phyloP scores from a whole-genome alignment of 345 rosid genomes.

The Sonneratia caseolaris region DNA sequence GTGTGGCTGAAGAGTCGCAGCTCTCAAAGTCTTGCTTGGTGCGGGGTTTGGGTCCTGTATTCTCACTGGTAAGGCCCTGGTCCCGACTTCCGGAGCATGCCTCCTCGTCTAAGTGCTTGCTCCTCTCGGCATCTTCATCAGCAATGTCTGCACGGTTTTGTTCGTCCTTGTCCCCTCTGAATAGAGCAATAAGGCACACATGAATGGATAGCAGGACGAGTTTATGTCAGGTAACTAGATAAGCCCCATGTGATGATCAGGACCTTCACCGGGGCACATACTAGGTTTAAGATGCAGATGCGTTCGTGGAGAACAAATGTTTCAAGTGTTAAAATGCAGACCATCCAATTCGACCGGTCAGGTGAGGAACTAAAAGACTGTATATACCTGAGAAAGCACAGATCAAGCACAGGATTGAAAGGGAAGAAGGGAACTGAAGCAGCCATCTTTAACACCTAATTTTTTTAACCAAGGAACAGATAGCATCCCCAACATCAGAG shows the following conservation, averaged over 20 bases:
- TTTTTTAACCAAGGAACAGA: too few relatives aligned
- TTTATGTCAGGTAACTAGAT: too few relatives aligned
- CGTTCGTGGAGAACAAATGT: background rate
- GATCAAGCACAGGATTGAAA: too few relatives aligned
- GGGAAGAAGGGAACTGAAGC: too few relatives aligned
- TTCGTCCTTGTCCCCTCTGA: slow-evolving; percentile 46
- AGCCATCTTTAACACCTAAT: too few relatives aligned
- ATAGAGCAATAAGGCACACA: background rate
- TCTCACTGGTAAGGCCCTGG: background rate
- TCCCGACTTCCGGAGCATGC: slow-evolving; percentile 7
- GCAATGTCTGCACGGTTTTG: slow-evolving; percentile 16
- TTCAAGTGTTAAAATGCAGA: background rate
- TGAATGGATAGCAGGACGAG: background rate
- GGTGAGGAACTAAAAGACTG: too few relatives aligned
- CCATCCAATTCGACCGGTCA: too few relatives aligned
- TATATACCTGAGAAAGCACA: too few relatives aligned
- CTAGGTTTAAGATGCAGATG: too few relatives aligned
- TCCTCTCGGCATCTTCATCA: slow-evolving; percentile 29
- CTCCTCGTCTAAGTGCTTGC: slow-evolving; percentile 37
- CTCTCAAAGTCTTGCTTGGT: background rate
- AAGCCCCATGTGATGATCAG: background rate
- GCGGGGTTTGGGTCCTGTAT: background rate
- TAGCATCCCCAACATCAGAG: too few relatives aligned
- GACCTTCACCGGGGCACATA: too few relatives aligned
- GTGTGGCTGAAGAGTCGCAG: background rate